Evolutionary conservation across 2,329 filamentous ascomycete genomes (phyloP), one percentile per base, ranked within the genome.

Genomic region (Nemania sp.): DNA sequence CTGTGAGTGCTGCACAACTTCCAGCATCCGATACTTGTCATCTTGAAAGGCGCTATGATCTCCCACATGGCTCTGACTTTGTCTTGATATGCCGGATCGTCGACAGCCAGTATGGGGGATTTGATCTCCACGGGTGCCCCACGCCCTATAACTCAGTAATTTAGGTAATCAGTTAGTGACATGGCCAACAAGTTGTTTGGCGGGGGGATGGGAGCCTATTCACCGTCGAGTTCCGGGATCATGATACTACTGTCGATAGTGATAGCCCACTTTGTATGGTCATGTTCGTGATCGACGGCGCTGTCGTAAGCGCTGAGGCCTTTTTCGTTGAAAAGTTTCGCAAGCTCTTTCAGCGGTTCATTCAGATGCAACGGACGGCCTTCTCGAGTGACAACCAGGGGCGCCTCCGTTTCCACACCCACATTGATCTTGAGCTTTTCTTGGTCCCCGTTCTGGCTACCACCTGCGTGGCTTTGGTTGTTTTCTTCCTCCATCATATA

Each of bases 371-470:
- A 42, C 35, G 57, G 29, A 13, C 10, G 35, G 11, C 35, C 35
- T 3, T n/a, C 4, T n/a, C 35, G 11, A 12, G 35, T 39, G 35
- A 39, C 35, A 4, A 4, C 12, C n/a, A 62, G 37, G 6, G 59
- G 50, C 10, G 35, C 59, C 47, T 62, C 59, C 9, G 42, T 61
- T 32, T 61, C 59, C 21, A 61, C 54, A 18, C 54, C 49, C 35
- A 2, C 43, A 17, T 2, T 51, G 49, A 2, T 39, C 11, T 3
- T 10, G 5, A 18, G 3, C n/a, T n/a, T n/a, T n/a, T n/a, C n/a
- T n/a, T n/a, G n/a, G n/a, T n/a, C n/a, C n/a, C n/a, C n/a, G n/a
- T n/a, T n/a, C n/a, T n/a, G n/a, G n/a, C n/a, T n/a, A n/a, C n/a
- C n/a, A n/a, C n/a, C n/a, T n/a, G n/a, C n/a, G n/a, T n/a, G n/a